These are phyloP conservation scores for Gomphus bonarii DNA, from an alignment of 1,284 basidiomycete genomes.

Conservation along the genomic window DNA sequence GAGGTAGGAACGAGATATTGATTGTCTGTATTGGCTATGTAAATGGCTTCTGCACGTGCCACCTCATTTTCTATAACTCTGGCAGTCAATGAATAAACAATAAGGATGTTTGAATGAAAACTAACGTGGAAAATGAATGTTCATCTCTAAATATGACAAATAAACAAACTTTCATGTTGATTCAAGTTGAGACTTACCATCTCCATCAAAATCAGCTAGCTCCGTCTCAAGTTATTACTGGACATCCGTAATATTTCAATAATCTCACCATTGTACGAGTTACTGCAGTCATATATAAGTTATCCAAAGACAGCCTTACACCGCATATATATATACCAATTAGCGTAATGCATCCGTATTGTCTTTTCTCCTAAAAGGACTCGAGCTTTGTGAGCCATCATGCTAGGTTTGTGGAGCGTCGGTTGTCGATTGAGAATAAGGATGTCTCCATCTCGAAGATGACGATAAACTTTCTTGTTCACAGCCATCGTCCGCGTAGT, in stretches of 20 bases:
- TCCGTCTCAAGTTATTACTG: constrained; percentile 12
- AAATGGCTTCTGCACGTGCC: constrained; percentile 87
- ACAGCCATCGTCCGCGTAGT: constrained; percentile 63
- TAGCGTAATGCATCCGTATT: constrained; percentile 99
- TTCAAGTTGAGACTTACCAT: constrained; percentile 46
- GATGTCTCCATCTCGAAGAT: constrained; percentile 92
- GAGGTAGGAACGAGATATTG: constrained; percentile 99
- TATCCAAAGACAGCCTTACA: not conserved
- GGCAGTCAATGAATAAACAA: constrained; percentile 7
- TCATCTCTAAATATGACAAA: constrained; percentile 68
- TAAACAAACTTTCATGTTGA: not conserved
- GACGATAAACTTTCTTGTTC: constrained; percentile 97
- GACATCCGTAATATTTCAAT: constrained; percentile 5
- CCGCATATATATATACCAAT: constrained; percentile 54
- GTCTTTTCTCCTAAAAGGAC: constrained; percentile 96
- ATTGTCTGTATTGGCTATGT: constrained; percentile 97
- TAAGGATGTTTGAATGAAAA: constrained; percentile 15
- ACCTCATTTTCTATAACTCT: constrained; percentile 67
- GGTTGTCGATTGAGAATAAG: constrained; percentile 97
- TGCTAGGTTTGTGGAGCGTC: constrained; percentile 98
- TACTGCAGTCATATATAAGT: constrained; percentile 37
- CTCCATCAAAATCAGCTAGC: constrained; percentile 96
- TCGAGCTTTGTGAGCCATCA: constrained; percentile 97
- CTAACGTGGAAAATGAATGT: constrained; percentile 97
- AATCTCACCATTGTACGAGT: constrained; percentile 86